Evolutionary conservation across 2,329 filamentous ascomycete genomes (phyloP).

Genomic region (Penicillium brasilianum): DNA sequence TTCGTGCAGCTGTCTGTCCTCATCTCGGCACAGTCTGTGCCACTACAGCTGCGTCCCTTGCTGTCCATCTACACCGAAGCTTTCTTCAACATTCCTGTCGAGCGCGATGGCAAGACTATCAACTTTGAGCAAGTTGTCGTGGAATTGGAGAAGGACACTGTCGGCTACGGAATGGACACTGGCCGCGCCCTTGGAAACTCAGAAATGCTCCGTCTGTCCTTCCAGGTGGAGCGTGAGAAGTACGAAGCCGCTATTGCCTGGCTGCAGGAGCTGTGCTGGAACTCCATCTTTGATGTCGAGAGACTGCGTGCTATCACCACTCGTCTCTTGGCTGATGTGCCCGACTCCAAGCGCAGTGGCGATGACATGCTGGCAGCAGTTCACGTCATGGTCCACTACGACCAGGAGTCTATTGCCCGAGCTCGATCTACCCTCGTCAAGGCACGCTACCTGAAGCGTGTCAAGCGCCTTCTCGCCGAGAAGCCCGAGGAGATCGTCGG

Average conservation of each 20-base stretch:
- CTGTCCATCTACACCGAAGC: conserved; percentile 84
- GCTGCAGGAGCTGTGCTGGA: conserved; percentile 84
- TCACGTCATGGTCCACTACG: conserved; percentile 78
- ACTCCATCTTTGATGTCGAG: conserved; percentile 82
- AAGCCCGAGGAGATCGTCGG: conserved; percentile 75
- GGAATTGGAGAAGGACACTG: conserved; percentile 87
- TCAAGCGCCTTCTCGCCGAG: conserved; percentile 79
- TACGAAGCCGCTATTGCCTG: conserved; percentile 82
- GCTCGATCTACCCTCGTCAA: conserved; percentile 84
- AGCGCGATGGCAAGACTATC: conserved; percentile 73
- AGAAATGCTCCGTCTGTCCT: conserved; percentile 79
- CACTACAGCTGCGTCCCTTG: conserved; percentile 82
- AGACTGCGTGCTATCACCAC: conserved; percentile 67
- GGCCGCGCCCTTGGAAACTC: conserved; percentile 73
- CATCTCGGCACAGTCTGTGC: conserved; percentile 76
- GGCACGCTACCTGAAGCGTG: conserved; percentile 81
- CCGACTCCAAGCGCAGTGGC: conserved; percentile 87
- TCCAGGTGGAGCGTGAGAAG: conserved; percentile 87
- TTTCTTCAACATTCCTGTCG: conserved; percentile 92
- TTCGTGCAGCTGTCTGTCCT: conserved; percentile 87
- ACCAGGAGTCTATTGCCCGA: conserved; percentile 75
- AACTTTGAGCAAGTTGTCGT: conserved; percentile 93
- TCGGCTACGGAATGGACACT: conserved; percentile 76
- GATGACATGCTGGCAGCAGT: conserved; percentile 64
- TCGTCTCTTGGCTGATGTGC: conserved; percentile 88